Conservation (phyloP, 2,329 filamentous ascomycete genomes). For the Fusarium sterilihyphosum region DNA sequence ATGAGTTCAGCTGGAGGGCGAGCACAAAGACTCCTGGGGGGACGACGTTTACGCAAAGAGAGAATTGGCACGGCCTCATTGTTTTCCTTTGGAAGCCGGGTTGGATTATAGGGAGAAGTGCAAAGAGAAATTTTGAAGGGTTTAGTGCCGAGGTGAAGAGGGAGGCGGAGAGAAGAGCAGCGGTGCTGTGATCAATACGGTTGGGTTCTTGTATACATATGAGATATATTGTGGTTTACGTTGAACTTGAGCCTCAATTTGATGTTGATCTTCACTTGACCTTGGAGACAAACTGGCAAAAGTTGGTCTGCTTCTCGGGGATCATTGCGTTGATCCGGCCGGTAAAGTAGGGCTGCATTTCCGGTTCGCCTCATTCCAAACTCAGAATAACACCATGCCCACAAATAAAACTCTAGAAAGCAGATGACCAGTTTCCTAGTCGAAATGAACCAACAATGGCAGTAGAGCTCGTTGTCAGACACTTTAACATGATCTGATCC, state of each 20-base stretch:
- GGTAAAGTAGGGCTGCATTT: background rate
- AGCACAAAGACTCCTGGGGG: conserved; percentile 2
- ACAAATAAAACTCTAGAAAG: background rate
- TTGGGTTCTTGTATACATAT: no score
- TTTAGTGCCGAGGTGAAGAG: conserved; percentile 13
- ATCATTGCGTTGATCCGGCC: rapidly evolving
- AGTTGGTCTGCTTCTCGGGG: rapidly evolving
- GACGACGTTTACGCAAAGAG: background rate
- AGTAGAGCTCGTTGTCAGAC: background rate
- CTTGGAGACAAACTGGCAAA: no score
- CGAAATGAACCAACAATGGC: background rate
- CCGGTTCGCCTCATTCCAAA: background rate
- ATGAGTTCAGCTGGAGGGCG: conserved; percentile 13
- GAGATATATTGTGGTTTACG: no score
- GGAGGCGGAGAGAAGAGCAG: background rate
- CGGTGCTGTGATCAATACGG: no score
- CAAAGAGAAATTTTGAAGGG: background rate
- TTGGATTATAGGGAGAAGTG: background rate
- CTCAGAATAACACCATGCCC: background rate
- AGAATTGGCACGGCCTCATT: background rate
- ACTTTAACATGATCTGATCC: conserved; percentile 15
- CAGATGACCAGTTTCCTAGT: background rate
- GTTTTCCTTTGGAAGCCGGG: background rate
- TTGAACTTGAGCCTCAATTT: no score
- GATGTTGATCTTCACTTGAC: no score